phyloP scores from a whole-genome alignment of 345 rosid genomes.

The Rhizophora mangle region DNA sequence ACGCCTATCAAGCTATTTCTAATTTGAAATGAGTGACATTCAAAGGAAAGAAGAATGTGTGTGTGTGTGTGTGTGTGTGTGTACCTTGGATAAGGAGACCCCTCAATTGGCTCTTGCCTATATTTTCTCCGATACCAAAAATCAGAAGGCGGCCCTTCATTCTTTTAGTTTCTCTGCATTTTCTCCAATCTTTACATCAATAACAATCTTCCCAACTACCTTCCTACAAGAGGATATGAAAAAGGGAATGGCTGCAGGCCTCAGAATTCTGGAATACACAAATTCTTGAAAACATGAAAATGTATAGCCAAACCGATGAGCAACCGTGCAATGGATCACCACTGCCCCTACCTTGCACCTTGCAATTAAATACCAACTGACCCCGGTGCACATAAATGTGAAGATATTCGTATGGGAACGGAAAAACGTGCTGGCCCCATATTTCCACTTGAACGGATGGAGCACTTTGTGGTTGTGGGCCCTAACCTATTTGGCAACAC shows the following conservation, averaged over 20 bases:
- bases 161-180: slow-evolving; percentile 48
- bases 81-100: slow-evolving; percentile 69
- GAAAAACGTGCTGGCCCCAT: slow-evolving; percentile 14
- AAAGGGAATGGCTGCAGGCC: background rate
- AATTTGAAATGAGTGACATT: too few relatives aligned
- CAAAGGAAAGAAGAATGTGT: background rate
- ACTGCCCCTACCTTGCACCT: slow-evolving; percentile 22
- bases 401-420: slow-evolving; percentile 7
- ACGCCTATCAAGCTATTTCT: too few relatives aligned
- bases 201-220: slow-evolving; percentile 51
- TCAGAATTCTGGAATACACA: background rate
- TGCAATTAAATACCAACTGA: slow-evolving; percentile 27
- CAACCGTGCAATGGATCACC: slow-evolving; percentile 24
- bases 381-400: slow-evolving; percentile 17
- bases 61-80: too few relatives aligned
- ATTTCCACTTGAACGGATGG: slow-evolving; percentile 5
- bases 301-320: slow-evolving; percentile 6
- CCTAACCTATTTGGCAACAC: background rate
- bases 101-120: slow-evolving; percentile 68
- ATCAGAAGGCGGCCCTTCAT: slow-evolving; percentile 66
- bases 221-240: slow-evolving; percentile 35
- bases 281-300: background rate
- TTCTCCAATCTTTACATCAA: slow-evolving; percentile 47
- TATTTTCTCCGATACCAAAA: slow-evolving; percentile 77
- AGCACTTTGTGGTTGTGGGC: background rate